Conservation (phyloP, 345 rosid species). For the Hypericum androsaemum region DNA sequence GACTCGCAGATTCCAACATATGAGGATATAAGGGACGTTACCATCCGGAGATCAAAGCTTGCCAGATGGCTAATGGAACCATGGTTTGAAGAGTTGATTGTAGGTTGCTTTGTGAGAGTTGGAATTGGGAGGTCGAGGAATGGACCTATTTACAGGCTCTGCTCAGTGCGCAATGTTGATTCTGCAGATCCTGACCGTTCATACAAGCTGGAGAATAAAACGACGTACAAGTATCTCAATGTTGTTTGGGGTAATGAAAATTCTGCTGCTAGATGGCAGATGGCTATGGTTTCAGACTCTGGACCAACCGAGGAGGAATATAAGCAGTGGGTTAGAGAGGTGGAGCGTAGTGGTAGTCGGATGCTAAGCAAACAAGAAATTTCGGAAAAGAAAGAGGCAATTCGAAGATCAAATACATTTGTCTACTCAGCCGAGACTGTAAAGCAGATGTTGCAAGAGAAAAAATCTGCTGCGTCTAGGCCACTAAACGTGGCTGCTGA, state of each 20-base stretch:
- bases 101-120: conserved; percentile 90
- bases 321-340: conserved; percentile 80
- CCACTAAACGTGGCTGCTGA: conserved; percentile 94
- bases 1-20: conserved; percentile 53
- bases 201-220: conserved; percentile 81
- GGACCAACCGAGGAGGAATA: conserved; percentile 82
- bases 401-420: conserved; percentile 52
- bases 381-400: conserved; percentile 75
- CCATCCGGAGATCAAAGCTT: conserved; percentile 82
- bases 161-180: conserved; percentile 85
- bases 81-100: conserved; percentile 91
- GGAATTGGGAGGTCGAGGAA: conserved; percentile 79
- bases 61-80: conserved; percentile 99
- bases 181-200: conserved; percentile 67
- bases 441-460: conserved; percentile 96
- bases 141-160: conserved; percentile 79
- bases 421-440: conserved; percentile 93
- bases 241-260: conserved; percentile 81
- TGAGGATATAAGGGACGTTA: conserved; percentile 79
- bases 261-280: conserved; percentile 99
- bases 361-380: conserved; percentile 78
- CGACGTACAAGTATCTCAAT: conserved; percentile 74
- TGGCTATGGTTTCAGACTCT: conserved; percentile 98
- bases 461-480: conserved; percentile 71
- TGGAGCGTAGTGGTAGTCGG: conserved; percentile 73